These are phyloP conservation scores for Colletotrichum noveboracense DNA, from an alignment of 2,329 filamentous ascomycete genomes.

Conservation along the genomic window DNA sequence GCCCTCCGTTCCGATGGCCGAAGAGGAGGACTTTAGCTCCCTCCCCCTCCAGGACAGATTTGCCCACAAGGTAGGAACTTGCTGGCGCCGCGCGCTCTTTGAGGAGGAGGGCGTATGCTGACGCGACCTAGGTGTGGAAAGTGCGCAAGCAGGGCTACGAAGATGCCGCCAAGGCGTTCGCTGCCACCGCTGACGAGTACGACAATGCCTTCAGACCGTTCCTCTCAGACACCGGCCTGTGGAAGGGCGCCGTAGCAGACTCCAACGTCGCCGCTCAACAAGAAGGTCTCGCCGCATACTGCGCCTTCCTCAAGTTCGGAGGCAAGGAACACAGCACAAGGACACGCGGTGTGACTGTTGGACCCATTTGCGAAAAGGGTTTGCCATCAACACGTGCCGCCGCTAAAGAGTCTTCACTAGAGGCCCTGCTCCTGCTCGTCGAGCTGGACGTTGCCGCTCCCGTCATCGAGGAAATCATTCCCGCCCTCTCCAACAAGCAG, in stretches of 20 bases:
- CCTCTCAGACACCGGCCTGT: conserved; percentile 80
- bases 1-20: conserved; percentile 65
- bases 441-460: conserved; percentile 87
- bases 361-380: conserved; percentile 88
- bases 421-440: conserved; percentile 86
- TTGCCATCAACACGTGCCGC: conserved; percentile 85
- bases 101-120: background rate
- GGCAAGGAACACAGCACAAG: conserved; percentile 79
- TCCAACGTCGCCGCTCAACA: conserved; percentile 97
- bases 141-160: conserved; percentile 95
- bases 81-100: background rate
- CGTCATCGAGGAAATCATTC: conserved; percentile 88
- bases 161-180: conserved; percentile 87
- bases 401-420: conserved; percentile 85
- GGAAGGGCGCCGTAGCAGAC: conserved; percentile 92
- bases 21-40: conserved; percentile 84
- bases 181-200: conserved; percentile 81
- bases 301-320: conserved; percentile 90
- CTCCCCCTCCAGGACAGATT: conserved; percentile 82
- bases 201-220: conserved; percentile 89
- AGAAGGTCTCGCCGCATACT: conserved; percentile 86
- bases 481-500: conserved; percentile 83
- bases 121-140: conserved; percentile 78
- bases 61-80: conserved; percentile 72
- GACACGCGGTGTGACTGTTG: conserved; percentile 77